These are phyloP conservation scores for Leptomonas pyrrhocoris DNA, from an alignment of 208 protist species.

Conservation along the genomic window DNA sequence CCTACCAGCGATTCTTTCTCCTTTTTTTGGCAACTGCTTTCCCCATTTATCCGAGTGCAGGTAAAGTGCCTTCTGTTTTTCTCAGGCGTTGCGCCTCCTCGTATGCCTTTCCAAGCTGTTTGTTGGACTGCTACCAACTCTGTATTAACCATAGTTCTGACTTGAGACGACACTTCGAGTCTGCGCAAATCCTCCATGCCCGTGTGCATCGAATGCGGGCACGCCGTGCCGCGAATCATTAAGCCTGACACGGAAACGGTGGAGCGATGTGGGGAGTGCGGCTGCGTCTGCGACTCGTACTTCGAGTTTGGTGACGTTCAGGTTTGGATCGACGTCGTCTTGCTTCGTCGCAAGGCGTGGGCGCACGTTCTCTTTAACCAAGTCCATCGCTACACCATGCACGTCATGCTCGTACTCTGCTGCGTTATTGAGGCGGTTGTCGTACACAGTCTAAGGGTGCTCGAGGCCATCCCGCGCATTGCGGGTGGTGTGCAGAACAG, in stretches of 20 bases:
- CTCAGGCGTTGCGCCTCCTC: no score
- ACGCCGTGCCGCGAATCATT: slow-evolving; percentile 54
- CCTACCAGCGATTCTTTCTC: no score
- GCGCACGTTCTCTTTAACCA: slow-evolving; percentile 81
- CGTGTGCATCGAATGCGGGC: slow-evolving; percentile 77
- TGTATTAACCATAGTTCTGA: no score
- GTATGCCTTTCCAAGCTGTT: no score
- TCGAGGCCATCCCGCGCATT: slow-evolving; percentile 25
- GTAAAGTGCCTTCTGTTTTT: no score
- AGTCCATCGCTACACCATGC: slow-evolving; percentile 15
- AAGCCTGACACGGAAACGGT: slow-evolving; percentile 74
- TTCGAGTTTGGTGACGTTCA: slow-evolving; percentile 78
- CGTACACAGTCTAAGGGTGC: slow-evolving; percentile 56
- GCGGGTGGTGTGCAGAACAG: slow-evolving; percentile 5
- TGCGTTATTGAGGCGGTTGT: slow-evolving; percentile 79
- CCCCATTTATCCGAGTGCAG: no score
- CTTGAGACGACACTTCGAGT: no score
- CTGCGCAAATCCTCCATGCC: slow-evolving; percentile 46
- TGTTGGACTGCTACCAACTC: no score
- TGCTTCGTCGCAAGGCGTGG: slow-evolving; percentile 76
- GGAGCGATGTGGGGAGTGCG: slow-evolving; percentile 71
- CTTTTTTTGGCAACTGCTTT: no score
- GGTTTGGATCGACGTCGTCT: slow-evolving; percentile 74
- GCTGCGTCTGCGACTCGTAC: slow-evolving; percentile 64
- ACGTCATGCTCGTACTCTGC: slow-evolving; percentile 39